phyloP scores from a whole-genome alignment of 805 yeast species.

The Candida qinlingensis region DNA sequence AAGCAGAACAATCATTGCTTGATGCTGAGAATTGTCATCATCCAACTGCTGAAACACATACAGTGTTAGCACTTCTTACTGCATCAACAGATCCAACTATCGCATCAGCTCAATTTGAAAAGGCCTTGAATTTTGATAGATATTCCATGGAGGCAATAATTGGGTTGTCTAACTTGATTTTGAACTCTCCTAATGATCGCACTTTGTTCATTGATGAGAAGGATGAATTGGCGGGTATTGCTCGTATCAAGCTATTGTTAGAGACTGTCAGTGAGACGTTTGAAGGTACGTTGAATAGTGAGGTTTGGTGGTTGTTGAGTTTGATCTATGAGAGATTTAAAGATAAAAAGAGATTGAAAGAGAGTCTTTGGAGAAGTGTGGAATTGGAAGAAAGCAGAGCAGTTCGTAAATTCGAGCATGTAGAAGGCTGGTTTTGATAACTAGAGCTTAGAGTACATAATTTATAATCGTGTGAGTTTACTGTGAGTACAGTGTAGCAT shows the following conservation, averaged over 20 bases:
- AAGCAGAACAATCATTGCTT: conserved; percentile 63
- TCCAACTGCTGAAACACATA: conserved; percentile 43
- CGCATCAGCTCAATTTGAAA: conserved; percentile 62
- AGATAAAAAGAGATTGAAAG: conserved; percentile 43
- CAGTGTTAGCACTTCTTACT: conserved; percentile 38
- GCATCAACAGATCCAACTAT: conserved; percentile 27
- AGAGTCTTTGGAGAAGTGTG: conserved; percentile 57
- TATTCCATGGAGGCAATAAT: conserved; percentile 11
- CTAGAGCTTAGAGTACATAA: background rate
- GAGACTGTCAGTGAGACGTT: conserved; percentile 32
- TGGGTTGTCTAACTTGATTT: conserved; percentile 19
- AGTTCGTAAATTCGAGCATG: conserved; percentile 1
- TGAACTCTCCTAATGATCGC: conserved; percentile 4
- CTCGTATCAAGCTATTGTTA: conserved; percentile 30
- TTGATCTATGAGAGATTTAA: conserved; percentile 54
- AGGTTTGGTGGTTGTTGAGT: conserved; percentile 67
- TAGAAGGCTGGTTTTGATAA: background rate
- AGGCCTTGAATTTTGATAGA: conserved; percentile 25
- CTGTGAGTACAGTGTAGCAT: background rate
- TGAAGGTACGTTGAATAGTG: conserved; percentile 44
- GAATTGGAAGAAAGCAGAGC: conserved; percentile 51
- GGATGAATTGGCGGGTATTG: conserved; percentile 57
- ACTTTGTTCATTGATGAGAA: conserved; percentile 43
- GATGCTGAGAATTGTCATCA: conserved; percentile 57
- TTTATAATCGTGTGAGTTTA: background rate